A percentile compares a stretch with the other conserved stretches of the same genome.
phyloP scores from a whole-genome alignment of 306 rosid species.

The Vicia sativa region DNA sequence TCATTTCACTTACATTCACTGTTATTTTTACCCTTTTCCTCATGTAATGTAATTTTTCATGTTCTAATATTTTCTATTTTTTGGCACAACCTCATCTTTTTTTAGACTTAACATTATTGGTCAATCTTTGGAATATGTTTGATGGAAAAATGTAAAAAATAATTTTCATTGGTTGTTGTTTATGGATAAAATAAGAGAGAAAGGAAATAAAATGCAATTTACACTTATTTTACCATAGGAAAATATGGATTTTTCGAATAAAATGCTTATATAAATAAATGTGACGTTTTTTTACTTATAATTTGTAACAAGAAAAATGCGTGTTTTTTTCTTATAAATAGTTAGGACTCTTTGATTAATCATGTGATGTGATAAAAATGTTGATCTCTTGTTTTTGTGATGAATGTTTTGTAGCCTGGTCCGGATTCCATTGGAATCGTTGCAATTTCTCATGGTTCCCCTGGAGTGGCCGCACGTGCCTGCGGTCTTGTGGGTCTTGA shows the following conservation, averaged over 20 bases:
- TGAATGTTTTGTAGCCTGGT: conserved; percentile 83
- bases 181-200: too few species aligned
- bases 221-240: too few species aligned
- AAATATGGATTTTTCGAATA: too few species aligned
- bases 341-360: not conserved
- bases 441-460: conserved; percentile 98
- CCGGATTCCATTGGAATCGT: conserved; percentile 99
- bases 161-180: too few species aligned
- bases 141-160: too few species aligned
- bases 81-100: not conserved
- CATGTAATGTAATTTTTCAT: not conserved
- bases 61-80: not conserved
- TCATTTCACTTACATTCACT: not conserved
- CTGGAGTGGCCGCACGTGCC: conserved; percentile 99
- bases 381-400: not conserved
- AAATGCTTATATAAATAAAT: too few species aligned
- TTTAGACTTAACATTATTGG: not conserved
- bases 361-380: not conserved
- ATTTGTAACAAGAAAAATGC: too few species aligned
- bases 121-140: too few species aligned
- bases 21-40: not conserved
- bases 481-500: conserved; percentile 98
- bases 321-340: too few species aligned
- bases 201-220: too few species aligned
- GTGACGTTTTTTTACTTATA: too few species aligned